These are phyloP conservation scores for Suillus variegatus DNA, from an alignment of 768 basidiomycete genomes.

Conservation along the genomic window DNA sequence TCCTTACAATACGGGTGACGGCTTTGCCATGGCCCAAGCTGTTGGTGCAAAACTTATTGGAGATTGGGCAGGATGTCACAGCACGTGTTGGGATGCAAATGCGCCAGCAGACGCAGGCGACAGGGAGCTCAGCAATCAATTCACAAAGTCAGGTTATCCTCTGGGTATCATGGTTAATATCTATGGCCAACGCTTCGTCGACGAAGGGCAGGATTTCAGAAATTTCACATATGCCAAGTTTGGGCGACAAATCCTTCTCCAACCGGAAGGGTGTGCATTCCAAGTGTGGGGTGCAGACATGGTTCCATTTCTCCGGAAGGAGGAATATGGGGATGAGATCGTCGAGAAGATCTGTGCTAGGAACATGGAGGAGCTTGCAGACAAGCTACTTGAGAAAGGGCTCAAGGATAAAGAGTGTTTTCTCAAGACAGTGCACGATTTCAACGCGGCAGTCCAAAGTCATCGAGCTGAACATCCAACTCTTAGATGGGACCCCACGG, in stretches of 20 bases:
- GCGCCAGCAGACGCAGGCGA: constrained; percentile 52
- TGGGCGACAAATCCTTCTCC: constrained; percentile 56
- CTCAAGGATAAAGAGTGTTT: constrained; percentile 44
- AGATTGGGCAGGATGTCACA: constrained; percentile 74
- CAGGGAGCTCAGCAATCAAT: constrained; percentile 64
- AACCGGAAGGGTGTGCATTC: constrained; percentile 62
- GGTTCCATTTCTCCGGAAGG: constrained; percentile 47
- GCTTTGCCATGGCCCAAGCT: constrained; percentile 51
- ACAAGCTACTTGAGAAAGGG: constrained; percentile 45
- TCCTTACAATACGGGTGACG: constrained; percentile 71
- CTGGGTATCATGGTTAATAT: constrained; percentile 70
- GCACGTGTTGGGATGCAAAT: constrained; percentile 71
- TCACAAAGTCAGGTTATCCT: constrained; percentile 74
- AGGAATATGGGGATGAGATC: constrained; percentile 66
- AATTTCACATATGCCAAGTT: constrained; percentile 76
- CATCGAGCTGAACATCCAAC: constrained; percentile 37
- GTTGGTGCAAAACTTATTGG: constrained; percentile 58
- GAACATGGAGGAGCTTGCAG: constrained; percentile 51
- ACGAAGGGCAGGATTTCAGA: constrained; percentile 71
- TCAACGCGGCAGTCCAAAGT: constrained; percentile 49
- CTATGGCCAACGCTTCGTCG: constrained; percentile 60
- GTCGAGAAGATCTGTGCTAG: constrained; percentile 55
- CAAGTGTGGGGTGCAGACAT: constrained; percentile 63
- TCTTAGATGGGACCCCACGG: constrained; percentile 57
- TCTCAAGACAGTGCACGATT: constrained; percentile 47